A percentile compares a stretch with the other conserved stretches of the same genome.
phyloP scores from a whole-genome alignment of 163 green algal genomes.

The Prototheca cutis region DNA sequence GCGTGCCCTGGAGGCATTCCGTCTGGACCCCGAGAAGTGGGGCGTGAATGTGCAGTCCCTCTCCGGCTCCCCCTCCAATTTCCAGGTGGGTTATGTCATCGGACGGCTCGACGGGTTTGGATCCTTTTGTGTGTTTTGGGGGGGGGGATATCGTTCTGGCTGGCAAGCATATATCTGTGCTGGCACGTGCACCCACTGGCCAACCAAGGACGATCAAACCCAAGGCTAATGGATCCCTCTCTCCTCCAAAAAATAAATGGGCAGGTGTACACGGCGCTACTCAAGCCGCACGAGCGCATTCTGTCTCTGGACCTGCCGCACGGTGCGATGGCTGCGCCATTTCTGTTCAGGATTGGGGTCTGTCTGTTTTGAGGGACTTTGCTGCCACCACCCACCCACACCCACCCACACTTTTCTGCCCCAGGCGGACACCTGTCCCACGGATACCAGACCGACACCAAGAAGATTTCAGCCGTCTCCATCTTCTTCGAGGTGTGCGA shows the following conservation, averaged over 20 bases:
- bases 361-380: no score
- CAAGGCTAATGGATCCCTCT: no score
- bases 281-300: slow-evolving; percentile 96
- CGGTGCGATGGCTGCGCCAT: no score
- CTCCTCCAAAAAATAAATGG: no score
- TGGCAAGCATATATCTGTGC: neutral
- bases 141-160: neutral
- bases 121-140: neutral
- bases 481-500: slow-evolving; percentile 92
- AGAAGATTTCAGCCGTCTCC: slow-evolving; percentile 95
- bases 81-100: slow-evolving; percentile 83
- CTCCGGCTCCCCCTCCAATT: slow-evolving; percentile 89
- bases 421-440: slow-evolving; percentile 86
- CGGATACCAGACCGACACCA: slow-evolving; percentile 96
- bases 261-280: slow-evolving; percentile 92
- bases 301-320: slow-evolving; percentile 97
- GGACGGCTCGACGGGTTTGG: no score
- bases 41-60: slow-evolving; percentile 96
- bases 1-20: slow-evolving; percentile 86
- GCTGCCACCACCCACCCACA: no score
- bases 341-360: no score
- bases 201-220: no score
- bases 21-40: slow-evolving; percentile 87
- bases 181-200: no score
- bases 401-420: neutral